These are phyloP conservation scores for Phytopythium vexans DNA, from an alignment of 352 stramenopile species.

Conservation along the genomic window DNA sequence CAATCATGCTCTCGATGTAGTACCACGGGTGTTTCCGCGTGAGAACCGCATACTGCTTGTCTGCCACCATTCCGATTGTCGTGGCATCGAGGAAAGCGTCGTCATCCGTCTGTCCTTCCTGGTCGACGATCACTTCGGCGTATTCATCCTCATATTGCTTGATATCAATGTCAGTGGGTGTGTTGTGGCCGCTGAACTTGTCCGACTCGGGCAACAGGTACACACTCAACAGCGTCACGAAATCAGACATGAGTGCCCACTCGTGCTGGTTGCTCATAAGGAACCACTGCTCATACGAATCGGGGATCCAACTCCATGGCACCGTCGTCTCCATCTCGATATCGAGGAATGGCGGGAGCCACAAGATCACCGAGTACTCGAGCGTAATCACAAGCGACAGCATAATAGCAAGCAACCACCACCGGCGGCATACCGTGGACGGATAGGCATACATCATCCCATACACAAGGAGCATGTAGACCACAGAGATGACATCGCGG, in stretches of 20 bases:
- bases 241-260: conserved; percentile 77
- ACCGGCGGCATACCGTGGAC: conserved; percentile 48
- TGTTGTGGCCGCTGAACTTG: conserved; percentile 20
- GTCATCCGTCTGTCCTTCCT: conserved; percentile 4
- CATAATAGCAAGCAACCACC: conserved; percentile 49
- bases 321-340: conserved; percentile 55
- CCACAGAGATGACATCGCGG: conserved; percentile 67
- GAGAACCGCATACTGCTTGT: conserved; percentile 45
- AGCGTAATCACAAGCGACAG: conserved; percentile 67
- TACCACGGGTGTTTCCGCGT: conserved; percentile 70
- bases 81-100: conserved; percentile 7
- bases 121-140: conserved; percentile 10
- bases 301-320: conserved; percentile 54
- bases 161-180: conserved; percentile 21
- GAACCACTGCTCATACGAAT: conserved; percentile 63
- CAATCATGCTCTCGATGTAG: conserved; percentile 59
- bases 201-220: conserved; percentile 71
- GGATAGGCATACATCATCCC: conserved; percentile 71
- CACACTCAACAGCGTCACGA: conserved; percentile 57
- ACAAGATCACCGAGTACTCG: conserved; percentile 73
- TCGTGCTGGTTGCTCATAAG: conserved; percentile 68
- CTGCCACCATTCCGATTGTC: conserved; percentile 3
- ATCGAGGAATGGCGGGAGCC: conserved; percentile 53
- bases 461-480: conserved; percentile 81
- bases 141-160: conserved; percentile 4